Conservation (phyloP, 2,329 filamentous ascomycete species). For the Conoideocrella luteorostrata region DNA sequence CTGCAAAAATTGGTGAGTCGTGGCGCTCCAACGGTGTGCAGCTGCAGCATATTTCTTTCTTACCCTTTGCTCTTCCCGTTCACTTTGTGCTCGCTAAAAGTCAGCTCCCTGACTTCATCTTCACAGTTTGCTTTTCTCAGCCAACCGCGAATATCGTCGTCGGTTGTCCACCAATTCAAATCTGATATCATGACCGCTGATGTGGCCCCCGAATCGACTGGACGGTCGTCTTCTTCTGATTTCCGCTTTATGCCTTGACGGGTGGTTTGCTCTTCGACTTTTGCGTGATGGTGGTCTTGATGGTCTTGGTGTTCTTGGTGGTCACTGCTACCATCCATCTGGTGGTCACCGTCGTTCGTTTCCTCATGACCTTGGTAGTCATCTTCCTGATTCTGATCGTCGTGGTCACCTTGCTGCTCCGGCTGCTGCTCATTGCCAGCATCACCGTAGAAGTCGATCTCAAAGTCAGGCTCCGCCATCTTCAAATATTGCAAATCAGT, state of each 20-base stretch:
- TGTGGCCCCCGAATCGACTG: conserved; percentile 53
- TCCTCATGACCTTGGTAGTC: conserved; percentile 18
- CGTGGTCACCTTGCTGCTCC: conserved; percentile 25
- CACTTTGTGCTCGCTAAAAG: conserved; percentile 97
- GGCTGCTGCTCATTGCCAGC: conserved; percentile 38
- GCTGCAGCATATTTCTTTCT: conserved; percentile 27
- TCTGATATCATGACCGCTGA: conserved; percentile 81
- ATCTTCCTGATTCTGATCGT: conserved; percentile 30
- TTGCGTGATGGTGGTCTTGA: no score
- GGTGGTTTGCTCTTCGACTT: conserved; percentile 14
- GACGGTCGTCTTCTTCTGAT: conserved; percentile 51
- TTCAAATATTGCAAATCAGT: conserved; percentile 14
- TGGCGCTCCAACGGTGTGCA: no score
- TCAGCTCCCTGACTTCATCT: conserved; percentile 81
- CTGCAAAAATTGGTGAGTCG: conserved; percentile 25
- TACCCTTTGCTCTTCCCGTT: conserved; percentile 99
- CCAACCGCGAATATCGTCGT: conserved; percentile 91
- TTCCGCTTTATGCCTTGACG: conserved; percentile 54
- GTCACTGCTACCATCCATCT: conserved; percentile 17
- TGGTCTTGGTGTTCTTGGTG: conserved; percentile 20
- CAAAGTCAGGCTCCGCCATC: conserved; percentile 67
- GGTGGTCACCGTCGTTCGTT: conserved; percentile 33
- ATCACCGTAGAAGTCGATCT: conserved; percentile 67
- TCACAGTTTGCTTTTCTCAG: conserved; percentile 73
- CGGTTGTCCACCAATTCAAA: conserved; percentile 92